Percentiles rank a stretch among this genome's conserved stretches.
These are phyloP conservation scores for Plasmodium malariae DNA, from an alignment of 169 alveolate species.

Conservation along the genomic window DNA sequence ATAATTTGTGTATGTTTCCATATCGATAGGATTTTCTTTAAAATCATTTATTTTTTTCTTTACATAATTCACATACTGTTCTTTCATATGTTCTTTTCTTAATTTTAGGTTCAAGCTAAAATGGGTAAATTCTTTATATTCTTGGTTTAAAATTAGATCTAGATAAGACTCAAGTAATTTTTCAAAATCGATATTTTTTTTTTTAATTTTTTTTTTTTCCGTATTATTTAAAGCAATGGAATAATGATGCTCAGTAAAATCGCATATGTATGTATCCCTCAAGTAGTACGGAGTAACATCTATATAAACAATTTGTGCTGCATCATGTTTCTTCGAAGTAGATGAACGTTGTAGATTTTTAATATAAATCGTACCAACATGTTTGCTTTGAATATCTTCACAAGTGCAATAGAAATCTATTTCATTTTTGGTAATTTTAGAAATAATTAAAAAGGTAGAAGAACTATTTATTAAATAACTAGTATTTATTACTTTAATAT, in stretches of 20 bases:
- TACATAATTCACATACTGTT: constrained; percentile 46
- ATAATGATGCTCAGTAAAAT: constrained; percentile 31
- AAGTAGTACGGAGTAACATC: constrained; percentile 48
- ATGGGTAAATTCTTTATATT: constrained; percentile 25
- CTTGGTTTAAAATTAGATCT: neutral
- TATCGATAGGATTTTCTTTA: constrained; percentile 6
- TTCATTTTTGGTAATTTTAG: constrained; percentile 35
- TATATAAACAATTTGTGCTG: neutral
- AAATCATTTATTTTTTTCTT: constrained; percentile 19
- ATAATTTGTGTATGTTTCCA: neutral
- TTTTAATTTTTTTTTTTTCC: no score
- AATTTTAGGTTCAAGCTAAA: constrained; percentile 42
- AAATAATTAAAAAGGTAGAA: constrained; percentile 48
- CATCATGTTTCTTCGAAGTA: neutral
- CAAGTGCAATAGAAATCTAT: constrained; percentile 61
- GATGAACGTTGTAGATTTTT: constrained; percentile 2
- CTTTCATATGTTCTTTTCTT: constrained; percentile 39
- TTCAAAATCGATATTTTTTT: neutral
- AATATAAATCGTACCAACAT: constrained; percentile 39
- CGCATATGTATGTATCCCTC: constrained; percentile 54
- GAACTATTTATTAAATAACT: constrained; percentile 23
- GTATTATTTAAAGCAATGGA: neutral
- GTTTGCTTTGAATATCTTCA: constrained; percentile 38
- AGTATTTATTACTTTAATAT: constrained; percentile 30
- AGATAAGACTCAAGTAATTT: constrained; percentile 10